A percentile compares a stretch with the other conserved stretches of the same genome.
phyloP scores from a whole-genome alignment of 148 eudicot genomes.

The Pharnaceum exiguum region DNA sequence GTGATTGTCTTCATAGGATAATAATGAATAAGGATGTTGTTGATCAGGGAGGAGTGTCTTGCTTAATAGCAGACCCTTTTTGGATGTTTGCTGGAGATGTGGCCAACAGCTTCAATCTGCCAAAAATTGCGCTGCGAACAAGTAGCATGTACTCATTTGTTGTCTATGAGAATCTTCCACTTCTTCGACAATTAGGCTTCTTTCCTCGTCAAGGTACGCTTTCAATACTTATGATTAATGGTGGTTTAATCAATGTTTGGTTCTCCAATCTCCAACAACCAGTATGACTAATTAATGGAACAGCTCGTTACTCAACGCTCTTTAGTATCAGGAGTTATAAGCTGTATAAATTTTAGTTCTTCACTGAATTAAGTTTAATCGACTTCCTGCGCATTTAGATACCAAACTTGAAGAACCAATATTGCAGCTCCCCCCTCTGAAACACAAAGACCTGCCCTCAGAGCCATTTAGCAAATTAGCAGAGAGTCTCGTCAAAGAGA shows the following conservation, averaged over 20 bases:
- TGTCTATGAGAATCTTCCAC: slow-evolving; percentile 19
- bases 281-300: too few relatives aligned
- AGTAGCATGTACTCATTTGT: slow-evolving; percentile 27
- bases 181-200: slow-evolving; percentile 29
- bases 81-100: slow-evolving; percentile 20
- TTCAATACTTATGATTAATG: too few relatives aligned
- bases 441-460: neutral
- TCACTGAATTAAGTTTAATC: too few relatives aligned
- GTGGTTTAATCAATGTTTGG: too few relatives aligned
- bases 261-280: too few relatives aligned
- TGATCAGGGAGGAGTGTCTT: slow-evolving; percentile 13
- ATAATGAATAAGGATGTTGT: slow-evolving; percentile 4
- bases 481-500: slow-evolving; percentile 10
- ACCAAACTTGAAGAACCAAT: too few relatives aligned
- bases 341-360: too few relatives aligned
- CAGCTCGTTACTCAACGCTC: too few relatives aligned
- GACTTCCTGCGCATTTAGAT: too few relatives aligned
- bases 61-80: slow-evolving; percentile 30
- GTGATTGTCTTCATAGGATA: slow-evolving; percentile 15
- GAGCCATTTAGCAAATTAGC: too few relatives aligned
- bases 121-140: slow-evolving; percentile 32
- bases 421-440: too few relatives aligned
- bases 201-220: slow-evolving; percentile 34
- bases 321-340: too few relatives aligned
- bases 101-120: slow-evolving; percentile 25